Base-by-base conservation (phyloP, 2,329 filamentous ascomycete species). In the Apiospora pterosperma region DNA sequence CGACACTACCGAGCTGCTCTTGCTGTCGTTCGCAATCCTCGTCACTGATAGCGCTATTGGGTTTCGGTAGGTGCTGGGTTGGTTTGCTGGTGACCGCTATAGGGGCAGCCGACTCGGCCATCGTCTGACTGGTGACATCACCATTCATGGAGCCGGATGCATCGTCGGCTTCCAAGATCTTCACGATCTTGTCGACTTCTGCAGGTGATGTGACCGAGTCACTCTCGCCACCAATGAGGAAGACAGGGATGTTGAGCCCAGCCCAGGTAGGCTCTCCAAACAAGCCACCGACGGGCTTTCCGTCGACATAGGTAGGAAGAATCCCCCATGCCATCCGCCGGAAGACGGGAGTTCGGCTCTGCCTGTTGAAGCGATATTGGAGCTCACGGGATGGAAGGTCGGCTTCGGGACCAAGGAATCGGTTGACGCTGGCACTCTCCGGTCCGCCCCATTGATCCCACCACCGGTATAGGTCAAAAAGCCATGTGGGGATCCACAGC, bases 321-420 rank as follows among this genome's bases (percentile, higher is more conserved):
- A 84, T 83, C 0, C 93, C 92, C 76, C 84, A 88, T 0, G 90
- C 89, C 88, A 97, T 93, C 42, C 93, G 88, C 69, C 91, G 87
- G 85, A 92, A 97, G 0, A 96, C 92, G 0, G 90, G 84, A 0
- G 93, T 96, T 68, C 85, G 88, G 67, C 92, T 97, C 75, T 97
- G 93, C 65, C 85, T 84, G 75, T 98, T 98, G 78, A 90, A 95
- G 3, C 85, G 85, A 64, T 90, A 76, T 75, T 95, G 92, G 39
- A 93, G 81, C 64, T 83, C 82, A 71, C 87, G 88, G 1, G 90
- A 85, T 69, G 92, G 86, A 4, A 82, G 76, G 48, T 92, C 90
- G 1, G 90, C 88, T 39, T 84, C 83, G 1, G 81, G 75, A 4
- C 92, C 92, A 10, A 92, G 89, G 74, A 97, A 95, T 19, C 94